Percentiles rank a stretch among this genome's conserved stretches.
Evolutionary conservation across 768 basidiomycete genomes (phyloP).

Genomic region (Holtermannia corniformis): DNA sequence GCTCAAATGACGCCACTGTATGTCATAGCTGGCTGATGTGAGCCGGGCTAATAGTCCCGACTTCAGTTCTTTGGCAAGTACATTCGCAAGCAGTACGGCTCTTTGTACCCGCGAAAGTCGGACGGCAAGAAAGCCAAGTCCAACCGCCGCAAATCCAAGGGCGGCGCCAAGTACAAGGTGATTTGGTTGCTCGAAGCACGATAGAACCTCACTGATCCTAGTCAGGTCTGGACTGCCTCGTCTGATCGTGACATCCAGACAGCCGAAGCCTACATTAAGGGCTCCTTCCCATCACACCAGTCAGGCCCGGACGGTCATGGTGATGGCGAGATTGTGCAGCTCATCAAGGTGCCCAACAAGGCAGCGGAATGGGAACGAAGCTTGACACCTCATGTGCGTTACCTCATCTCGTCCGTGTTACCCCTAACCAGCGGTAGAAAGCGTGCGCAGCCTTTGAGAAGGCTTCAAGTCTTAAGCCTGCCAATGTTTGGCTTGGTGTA

Average conservation of each 20-base stretch:
- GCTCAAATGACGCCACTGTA: slow-evolving; percentile 39
- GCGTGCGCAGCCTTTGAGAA: slow-evolving; percentile 43
- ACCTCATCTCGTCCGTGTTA: neutral
- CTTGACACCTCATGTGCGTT: slow-evolving; percentile 41
- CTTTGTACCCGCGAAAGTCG: slow-evolving; percentile 26
- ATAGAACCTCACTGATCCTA: neutral
- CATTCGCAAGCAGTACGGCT: slow-evolving; percentile 28
- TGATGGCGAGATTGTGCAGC: slow-evolving; percentile 38
- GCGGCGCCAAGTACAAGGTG: slow-evolving; percentile 21
- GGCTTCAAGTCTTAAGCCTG: slow-evolving; percentile 34
- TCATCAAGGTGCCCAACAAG: slow-evolving; percentile 43
- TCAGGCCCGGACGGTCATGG: slow-evolving; percentile 41
- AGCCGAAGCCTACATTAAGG: slow-evolving; percentile 40
- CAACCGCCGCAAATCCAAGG: slow-evolving; percentile 9
- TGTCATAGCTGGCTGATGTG: neutral
- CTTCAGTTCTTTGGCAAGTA: slow-evolving; percentile 28
- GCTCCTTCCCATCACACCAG: slow-evolving; percentile 42
- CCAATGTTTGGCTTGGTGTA: slow-evolving; percentile 37
- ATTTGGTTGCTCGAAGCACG: neutral
- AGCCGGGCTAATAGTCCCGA: neutral
- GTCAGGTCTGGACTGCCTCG: slow-evolving; percentile 41
- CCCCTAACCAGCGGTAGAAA: slow-evolving; percentile 22
- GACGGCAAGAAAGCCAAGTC: slow-evolving; percentile 9
- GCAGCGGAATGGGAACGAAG: slow-evolving; percentile 39
- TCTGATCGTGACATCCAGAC: slow-evolving; percentile 40